Base-by-base conservation (phyloP, 1,284 basidiomycete species). In the Prillingera fragicola region DNA sequence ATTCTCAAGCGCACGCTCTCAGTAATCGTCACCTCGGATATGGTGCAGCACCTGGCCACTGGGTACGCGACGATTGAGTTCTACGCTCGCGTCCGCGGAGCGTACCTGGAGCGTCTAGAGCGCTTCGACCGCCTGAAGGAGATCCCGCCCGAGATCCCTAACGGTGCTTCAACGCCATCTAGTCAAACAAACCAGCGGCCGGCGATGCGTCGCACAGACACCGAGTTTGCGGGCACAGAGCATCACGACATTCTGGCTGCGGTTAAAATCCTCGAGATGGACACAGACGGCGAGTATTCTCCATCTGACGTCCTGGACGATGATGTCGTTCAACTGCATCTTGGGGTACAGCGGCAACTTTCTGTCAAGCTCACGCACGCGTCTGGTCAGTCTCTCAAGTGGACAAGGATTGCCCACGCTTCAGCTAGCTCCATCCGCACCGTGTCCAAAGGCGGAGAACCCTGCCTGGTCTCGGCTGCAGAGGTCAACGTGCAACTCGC, bases 301-400 rank as follows among this genome's bases (percentile, higher is more conserved):
- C 83, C 90, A 4, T 86, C 92, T 0, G 83, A 86, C 8, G 89
- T 96, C 2, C 72, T 88, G 32, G 82, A 86, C 7, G 90, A 91
- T 8, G n/a, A n/a, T n/a, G 81, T 81, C 35, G 94, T 96, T 67
- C 83, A 81, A 52, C 75, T 97, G 14, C 87, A 90, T 57, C 95
- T 97, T 70, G 94, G 94, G 8, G 72, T 97, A 18, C 94, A 98
- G 65, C 78, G 95, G 19, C 82, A 87, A 18, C 69, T 98, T 39
- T 72, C 80, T 23, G 69, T 98, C 40, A 79, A 78, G 1, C 73
- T 97, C 23, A 82, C 81, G 13, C 92, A 89, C 42, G 85, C 89
- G 61, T 95, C 92, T 7, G 94, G 94, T 0, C 79, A 80, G 31
- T 84, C 91, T 53, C 78, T 97, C 42, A 82, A 83, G 5, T 97